Evolutionary conservation across 2,329 filamentous ascomycete genomes (phyloP).

Genomic region (Xylaria digitata): DNA sequence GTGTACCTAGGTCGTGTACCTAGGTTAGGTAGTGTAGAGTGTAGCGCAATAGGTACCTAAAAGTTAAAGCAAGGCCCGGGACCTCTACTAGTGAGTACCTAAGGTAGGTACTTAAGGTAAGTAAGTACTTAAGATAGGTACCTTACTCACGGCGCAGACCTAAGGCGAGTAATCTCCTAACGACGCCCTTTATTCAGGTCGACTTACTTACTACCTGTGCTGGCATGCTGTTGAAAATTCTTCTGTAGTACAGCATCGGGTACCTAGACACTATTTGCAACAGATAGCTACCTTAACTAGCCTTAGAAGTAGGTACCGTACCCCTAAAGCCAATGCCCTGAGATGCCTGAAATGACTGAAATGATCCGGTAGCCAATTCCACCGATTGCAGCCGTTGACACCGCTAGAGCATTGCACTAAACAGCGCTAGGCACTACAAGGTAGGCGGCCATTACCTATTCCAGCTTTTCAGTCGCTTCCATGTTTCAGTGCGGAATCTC

Average conservation of each 20-base stretch:
- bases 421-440: constrained; percentile 20
- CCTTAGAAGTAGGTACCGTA: no score
- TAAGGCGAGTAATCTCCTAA: background rate
- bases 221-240: constrained; percentile 24
- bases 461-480: constrained; percentile 12
- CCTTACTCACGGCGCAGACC: constrained; percentile 6
- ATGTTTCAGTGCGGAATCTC: constrained; percentile 25
- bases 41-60: no score
- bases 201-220: background rate
- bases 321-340: constrained; percentile 1
- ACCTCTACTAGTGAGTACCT: background rate
- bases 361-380: background rate
- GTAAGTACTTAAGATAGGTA: no score
- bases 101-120: no score
- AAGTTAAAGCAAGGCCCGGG: no score
- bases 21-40: no score
- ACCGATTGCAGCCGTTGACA: constrained; percentile 17
- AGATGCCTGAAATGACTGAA: background rate
- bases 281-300: background rate
- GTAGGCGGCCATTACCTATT: constrained; percentile 29
- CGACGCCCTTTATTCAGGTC: background rate
- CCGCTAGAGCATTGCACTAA: constrained; percentile 12
- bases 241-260: background rate
- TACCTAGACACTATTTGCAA: background rate
- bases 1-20: no score